Evolutionary conservation across 495 filamentous ascomycete genomes (phyloP), one percentile per base, ranked within the genome.

Genomic region (Parathielavia hyrcaniae): DNA sequence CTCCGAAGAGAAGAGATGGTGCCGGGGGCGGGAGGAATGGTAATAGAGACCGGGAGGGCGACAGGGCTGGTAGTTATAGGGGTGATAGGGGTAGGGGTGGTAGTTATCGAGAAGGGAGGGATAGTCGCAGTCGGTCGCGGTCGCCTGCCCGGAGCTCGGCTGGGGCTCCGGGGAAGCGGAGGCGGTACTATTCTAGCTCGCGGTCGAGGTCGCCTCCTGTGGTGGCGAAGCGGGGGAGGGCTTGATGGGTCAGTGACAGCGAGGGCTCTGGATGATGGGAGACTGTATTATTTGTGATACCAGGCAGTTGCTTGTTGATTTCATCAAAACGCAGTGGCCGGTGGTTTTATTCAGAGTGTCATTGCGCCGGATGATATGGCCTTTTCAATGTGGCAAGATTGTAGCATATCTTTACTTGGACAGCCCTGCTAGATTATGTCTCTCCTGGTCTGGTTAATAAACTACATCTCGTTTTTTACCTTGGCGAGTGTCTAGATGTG

Each of bases 141-240:
- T 53, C 62, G 22, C 61, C 43, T 6, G 59, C 20, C 20, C 41
- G 45, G 20, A 66, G 49, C 12, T 23, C 53, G 44, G 48, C 19
- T 20, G 55, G 43, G 22, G 45, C 5, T 20, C 32, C 22, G 4
- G 45, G 35, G 16, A 64, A 71, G 51, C 63, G 63, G 39, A 69
- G 70, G 49, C 64, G 70, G 34, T 63, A 63, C 36, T 64, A 67
- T 46, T 64, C 57, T n/a, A 55, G 52, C 14, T 66, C 64, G 19
- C 53, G 64, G 51, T 64, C 58, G 40, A 57, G 57, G 38, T 66
- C 61, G 41, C 62, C 58, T 32, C 44, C 51, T 19, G 66, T 57
- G 40, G 54, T 58, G 13, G 58, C 62, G 20, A 66, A 64, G 38
- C 59, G 61, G 49, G 53, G 62, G 41, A 59, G 64, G 61, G 55